phyloP scores from a whole-genome alignment of 2,329 filamentous ascomycete species.

The Aureobasidium sp. region DNA sequence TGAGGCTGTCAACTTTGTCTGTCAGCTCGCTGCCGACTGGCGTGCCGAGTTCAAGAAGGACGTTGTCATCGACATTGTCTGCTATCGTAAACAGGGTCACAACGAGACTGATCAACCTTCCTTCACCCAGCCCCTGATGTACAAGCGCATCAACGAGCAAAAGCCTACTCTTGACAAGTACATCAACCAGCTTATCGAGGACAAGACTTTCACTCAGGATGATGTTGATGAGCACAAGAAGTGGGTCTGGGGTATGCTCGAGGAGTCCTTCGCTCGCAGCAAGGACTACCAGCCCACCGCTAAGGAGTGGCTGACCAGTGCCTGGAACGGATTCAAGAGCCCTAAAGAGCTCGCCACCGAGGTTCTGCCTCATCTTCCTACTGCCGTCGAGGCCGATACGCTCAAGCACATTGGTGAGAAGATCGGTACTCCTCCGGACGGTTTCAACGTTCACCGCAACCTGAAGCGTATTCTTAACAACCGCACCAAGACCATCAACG shows the following conservation, averaged over 20 bases:
- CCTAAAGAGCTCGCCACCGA: conserved; percentile 95
- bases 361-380: conserved; percentile 84
- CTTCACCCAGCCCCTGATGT: conserved; percentile 99
- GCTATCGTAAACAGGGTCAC: conserved; percentile 98
- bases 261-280: conserved; percentile 93
- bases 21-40: conserved; percentile 95
- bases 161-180: conserved; percentile 84
- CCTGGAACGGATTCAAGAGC: conserved; percentile 99
- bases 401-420: conserved; percentile 75
- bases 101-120: conserved; percentile 99
- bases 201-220: conserved; percentile 93
- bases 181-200: conserved; percentile 79
- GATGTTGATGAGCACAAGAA: conserved; percentile 99
- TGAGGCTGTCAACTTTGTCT: conserved; percentile 96
- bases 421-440: conserved; percentile 73
- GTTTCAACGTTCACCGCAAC: conserved; percentile 87
- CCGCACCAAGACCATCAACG: conserved; percentile 83
- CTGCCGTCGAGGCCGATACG: conserved; percentile 65
- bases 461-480: conserved; percentile 89
- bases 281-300: conserved; percentile 95
- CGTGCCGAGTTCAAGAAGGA: conserved; percentile 98
- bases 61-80: conserved; percentile 95
- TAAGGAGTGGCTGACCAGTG: conserved; percentile 97
- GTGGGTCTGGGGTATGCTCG: conserved; percentile 99
- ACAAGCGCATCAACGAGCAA: conserved; percentile 90